phyloP scores from a whole-genome alignment of 441 rosid species.

The Jatropha podagrica region DNA sequence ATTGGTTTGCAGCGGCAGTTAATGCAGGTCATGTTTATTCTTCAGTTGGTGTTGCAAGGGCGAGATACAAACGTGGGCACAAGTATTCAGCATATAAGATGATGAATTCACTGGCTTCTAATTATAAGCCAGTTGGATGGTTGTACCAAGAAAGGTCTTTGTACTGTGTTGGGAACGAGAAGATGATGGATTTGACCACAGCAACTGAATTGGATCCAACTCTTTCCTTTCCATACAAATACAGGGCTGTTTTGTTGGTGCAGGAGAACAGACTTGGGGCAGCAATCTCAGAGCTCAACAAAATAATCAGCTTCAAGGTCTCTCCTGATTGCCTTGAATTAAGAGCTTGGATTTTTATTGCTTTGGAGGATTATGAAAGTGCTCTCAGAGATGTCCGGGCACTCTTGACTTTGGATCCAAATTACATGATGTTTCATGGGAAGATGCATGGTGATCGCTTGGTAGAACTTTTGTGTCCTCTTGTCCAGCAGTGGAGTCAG shows the following conservation, averaged over 20 bases:
- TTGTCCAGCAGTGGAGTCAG: constrained; percentile 75
- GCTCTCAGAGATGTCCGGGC: constrained; percentile 87
- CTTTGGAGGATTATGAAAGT: constrained; percentile 71
- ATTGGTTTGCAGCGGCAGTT: constrained; percentile 73
- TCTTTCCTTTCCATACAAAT: constrained; percentile 86
- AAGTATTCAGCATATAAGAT: constrained; percentile 90
- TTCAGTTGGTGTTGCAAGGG: constrained; percentile 74
- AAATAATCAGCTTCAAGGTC: constrained; percentile 73
- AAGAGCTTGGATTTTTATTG: constrained; percentile 86
- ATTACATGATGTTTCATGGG: constrained; percentile 73
- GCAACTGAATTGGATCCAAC: constrained; percentile 89
- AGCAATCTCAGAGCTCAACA: constrained; percentile 75
- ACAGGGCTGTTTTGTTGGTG: constrained; percentile 64
- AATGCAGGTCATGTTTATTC: constrained; percentile 82
- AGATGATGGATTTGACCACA: constrained; percentile 60
- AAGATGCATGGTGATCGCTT: constrained; percentile 68
- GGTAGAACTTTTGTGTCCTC: constrained; percentile 72
- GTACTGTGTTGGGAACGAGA: constrained; percentile 82
- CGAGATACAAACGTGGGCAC: constrained; percentile 85
- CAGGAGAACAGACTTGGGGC: constrained; percentile 64
- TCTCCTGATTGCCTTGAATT: constrained; percentile 90
- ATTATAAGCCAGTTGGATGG: constrained; percentile 74
- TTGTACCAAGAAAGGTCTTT: constrained; percentile 92
- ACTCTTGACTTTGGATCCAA: constrained; percentile 78
- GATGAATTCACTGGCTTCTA: constrained; percentile 65